Evolutionary conservation across 495 filamentous ascomycete genomes (phyloP), one percentile per base, ranked within the genome.

Genomic region (Talaromyces nanjingensis): DNA sequence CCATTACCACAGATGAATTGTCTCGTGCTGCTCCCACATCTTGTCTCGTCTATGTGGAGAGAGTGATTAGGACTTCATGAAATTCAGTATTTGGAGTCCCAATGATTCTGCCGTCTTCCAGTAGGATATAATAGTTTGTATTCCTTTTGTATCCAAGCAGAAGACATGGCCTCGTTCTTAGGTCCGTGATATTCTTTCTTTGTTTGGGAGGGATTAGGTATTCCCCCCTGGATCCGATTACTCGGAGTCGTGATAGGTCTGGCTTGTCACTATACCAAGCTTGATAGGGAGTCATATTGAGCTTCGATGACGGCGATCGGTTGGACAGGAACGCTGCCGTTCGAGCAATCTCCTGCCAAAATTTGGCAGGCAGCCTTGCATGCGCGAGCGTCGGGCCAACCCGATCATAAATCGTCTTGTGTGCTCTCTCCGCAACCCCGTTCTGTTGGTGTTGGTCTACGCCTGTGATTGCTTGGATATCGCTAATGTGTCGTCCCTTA

Each of bases 261-360:
- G 67, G 69, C 45, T 65, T 71, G 27, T 67, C 64, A 31, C 63
- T 47, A 55, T 69, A 69, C 69, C 61, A 71, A 16, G 65, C 65
- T 64, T 71, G 57, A 45, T 71, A 71, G 47, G 65, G 69, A 68
- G 68, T 71, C 57, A 66, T 71, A 33, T 66, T 61, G 47, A 70
- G 56, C 57, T 62, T 66, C 20, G 63, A 66, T 62, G 58, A 66
- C 29, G 64, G 69, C 20, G 57, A 66, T 65, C 68, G 57, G 34
- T 71, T 71, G 0, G 57, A 65, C 42, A 71, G 69, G 60, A 63
- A 71, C 16, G 62, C 62, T 63, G 64, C 62, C 12, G 68, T 71
- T 64, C 59, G 49, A 58, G 63, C 52, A 37, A 71, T 66, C 59
- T 70, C 64, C 25, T 62, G 68, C 69, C 64, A 71, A 47, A 68